A percentile compares a stretch with the other conserved stretches of the same genome.
phyloP scores from a whole-genome alignment of 2,329 filamentous ascomycete genomes.

The Teratosphaeria gauchensis region DNA sequence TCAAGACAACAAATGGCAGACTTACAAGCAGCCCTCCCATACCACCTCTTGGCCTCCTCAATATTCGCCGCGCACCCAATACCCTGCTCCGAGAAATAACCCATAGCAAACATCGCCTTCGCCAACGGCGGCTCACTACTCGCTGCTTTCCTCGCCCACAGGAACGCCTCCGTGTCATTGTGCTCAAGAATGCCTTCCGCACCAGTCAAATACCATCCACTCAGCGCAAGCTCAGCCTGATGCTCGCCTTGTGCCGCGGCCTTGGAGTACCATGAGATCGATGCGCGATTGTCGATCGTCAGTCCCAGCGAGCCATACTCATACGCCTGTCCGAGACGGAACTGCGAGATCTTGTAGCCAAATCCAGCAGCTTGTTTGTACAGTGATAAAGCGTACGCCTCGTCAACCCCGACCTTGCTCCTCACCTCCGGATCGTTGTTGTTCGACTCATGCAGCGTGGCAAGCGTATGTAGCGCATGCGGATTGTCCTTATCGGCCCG shows the following conservation, averaged over 20 bases:
- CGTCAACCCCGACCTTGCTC: conserved; percentile 70
- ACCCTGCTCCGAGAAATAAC: conserved; percentile 91
- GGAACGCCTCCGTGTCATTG: conserved; percentile 89
- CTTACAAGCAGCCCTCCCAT: conserved; percentile 92
- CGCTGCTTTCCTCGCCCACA: conserved; percentile 93
- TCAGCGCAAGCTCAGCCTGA: conserved; percentile 61
- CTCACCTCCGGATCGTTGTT: conserved; percentile 44
- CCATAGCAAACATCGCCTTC: conserved; percentile 97
- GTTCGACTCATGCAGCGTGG: conserved; percentile 53
- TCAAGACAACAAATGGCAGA: conserved; percentile 18
- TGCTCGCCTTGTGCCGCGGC: conserved; percentile 91
- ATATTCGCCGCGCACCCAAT: conserved; percentile 79
- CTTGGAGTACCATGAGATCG: conserved; percentile 88
- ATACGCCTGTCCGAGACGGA: conserved; percentile 74
- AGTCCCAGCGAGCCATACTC: conserved; percentile 83
- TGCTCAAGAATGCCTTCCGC: conserved; percentile 79
- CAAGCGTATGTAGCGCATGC: conserved; percentile 86
- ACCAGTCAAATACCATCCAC: conserved; percentile 72
- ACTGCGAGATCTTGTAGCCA: conserved; percentile 93
- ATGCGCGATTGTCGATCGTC: conserved; percentile 69
- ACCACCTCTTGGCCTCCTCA: conserved; percentile 96
- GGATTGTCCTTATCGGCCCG: conserved; percentile 82
- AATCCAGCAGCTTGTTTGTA: conserved; percentile 79
- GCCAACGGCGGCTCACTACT: conserved; percentile 63
- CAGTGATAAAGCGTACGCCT: conserved; percentile 67